Percentiles rank a stretch among this genome's conserved stretches.
phyloP scores from a whole-genome alignment of 192 early-diverging fungal genomes.

The Coemansia reversa region DNA sequence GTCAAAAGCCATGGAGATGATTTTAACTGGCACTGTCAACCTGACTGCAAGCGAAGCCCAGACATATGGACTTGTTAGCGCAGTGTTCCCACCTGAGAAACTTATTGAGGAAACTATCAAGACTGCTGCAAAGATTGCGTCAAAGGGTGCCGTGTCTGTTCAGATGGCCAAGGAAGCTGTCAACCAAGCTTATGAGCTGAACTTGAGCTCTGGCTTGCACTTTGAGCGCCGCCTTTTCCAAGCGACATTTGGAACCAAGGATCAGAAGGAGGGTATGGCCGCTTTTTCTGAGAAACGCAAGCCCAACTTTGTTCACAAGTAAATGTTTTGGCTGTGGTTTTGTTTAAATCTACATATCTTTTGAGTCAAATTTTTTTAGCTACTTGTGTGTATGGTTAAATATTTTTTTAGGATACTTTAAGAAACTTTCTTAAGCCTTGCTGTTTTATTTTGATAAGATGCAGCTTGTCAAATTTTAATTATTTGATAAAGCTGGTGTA shows the following conservation, averaged over 20 bases:
- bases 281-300: constrained; percentile 93
- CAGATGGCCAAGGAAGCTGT: constrained; percentile 98
- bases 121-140: constrained; percentile 84
- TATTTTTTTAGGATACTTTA: not conserved
- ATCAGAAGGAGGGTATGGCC: constrained; percentile 95
- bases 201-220: constrained; percentile 77
- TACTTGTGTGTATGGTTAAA: too few relatives aligned
- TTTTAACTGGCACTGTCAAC: constrained; percentile 81
- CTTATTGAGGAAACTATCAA: constrained; percentile 88
- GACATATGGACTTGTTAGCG: constrained; percentile 80
- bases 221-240: constrained; percentile 97
- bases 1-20: constrained; percentile 97
- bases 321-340: not conserved
- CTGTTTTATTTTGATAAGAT: too few relatives aligned
- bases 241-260: constrained; percentile 81
- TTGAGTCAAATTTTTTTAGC: too few relatives aligned
- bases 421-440: too few relatives aligned
- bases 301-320: constrained; percentile 85
- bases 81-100: constrained; percentile 81
- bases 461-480: too few relatives aligned
- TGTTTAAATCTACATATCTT: too few relatives aligned
- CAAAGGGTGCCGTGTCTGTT: constrained; percentile 78
- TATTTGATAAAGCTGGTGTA: too few relatives aligned
- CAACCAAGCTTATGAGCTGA: constrained; percentile 90
- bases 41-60: constrained; percentile 87